Evolutionary conservation across 2,329 filamentous ascomycete species (phyloP), one percentile per base, ranked within the genome.

Genomic region (Paraphaeosphaeria sporulosa): DNA sequence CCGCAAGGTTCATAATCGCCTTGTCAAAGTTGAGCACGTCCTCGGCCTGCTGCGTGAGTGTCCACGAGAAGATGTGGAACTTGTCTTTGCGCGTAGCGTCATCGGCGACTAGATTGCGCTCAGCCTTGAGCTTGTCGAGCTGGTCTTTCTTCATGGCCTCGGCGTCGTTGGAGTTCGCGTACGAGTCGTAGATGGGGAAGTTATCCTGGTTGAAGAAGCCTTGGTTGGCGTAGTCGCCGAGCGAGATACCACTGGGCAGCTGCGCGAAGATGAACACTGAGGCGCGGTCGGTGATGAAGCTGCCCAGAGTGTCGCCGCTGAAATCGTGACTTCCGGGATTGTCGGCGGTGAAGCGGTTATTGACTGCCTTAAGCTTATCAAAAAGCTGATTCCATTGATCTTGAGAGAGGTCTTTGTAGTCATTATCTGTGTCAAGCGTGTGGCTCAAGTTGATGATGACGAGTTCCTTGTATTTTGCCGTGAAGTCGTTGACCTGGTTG

Each of bases 381-480:
- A 83, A 81, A 40, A 84, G 78, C n/a, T 73, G 67, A 64, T 79
- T 75, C 71, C 79, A 79, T 30, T 83, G 77, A 23, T 68, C 66
- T 19, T 77, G 65, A 8, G 68, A 71, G 57, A 83, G 79, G 57
- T 77, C 67, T 36, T 67, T 71, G 61, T 77, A 79, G 30, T 73
- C 64, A 49, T 78, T 68, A 46, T 79, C 76, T 4, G 79, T 79
- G 62, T 82, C 77, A 15, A 82, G 68, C 4, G 79, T 80, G 47
- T 84, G 82, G 17, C 77, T 77, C n/a, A 85, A 69, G 36, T 80
- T 77, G 55, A 84, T 74, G 58, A 84, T 79, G 54, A 84, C 72
- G 53, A 84, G 71, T 61, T 85, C 82, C 12, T 79, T 65, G 62
- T 80, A 79, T 21, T 81, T 71, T 6, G 69, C 60, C 1, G 80